Evolutionary conservation across 371 early-diverging fungal genomes (phyloP).

Genomic region (Mortierella sp.): DNA sequence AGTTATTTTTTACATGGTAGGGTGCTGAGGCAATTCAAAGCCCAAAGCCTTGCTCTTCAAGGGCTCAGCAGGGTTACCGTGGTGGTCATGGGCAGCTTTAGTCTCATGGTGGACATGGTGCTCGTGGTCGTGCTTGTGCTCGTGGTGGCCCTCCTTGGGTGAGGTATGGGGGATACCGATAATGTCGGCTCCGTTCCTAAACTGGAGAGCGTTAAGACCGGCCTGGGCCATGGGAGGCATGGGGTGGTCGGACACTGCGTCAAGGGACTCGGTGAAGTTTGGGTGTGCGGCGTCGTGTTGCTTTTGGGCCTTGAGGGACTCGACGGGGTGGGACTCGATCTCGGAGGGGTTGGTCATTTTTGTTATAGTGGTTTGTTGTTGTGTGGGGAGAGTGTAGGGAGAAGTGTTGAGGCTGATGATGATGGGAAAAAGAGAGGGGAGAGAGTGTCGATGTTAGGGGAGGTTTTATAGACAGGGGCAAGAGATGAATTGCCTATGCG

Average conservation of each 20-base stretch:
- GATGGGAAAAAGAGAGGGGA: background rate
- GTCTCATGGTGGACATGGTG: background rate
- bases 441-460: background rate
- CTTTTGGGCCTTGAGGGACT: slow-evolving; percentile 9
- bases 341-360: slow-evolving; percentile 14
- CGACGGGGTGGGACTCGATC: slow-evolving; percentile 14
- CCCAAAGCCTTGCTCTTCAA: background rate
- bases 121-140: background rate
- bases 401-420: background rate
- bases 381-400: background rate
- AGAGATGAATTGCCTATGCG: background rate
- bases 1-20: background rate
- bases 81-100: background rate
- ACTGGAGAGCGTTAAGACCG: background rate
- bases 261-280: background rate
- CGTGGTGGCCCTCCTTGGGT: background rate
- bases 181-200: background rate
- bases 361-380: background rate
- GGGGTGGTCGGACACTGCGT: background rate
- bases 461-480: background rate
- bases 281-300: slow-evolving; percentile 3
- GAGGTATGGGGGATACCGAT: background rate
- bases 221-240: background rate
- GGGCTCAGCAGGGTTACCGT: background rate
- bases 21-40: background rate